Evolutionary conservation across 1,284 basidiomycete species (phyloP), one percentile per base, ranked within the genome.

Genomic region (Marasmius tenuissimus): DNA sequence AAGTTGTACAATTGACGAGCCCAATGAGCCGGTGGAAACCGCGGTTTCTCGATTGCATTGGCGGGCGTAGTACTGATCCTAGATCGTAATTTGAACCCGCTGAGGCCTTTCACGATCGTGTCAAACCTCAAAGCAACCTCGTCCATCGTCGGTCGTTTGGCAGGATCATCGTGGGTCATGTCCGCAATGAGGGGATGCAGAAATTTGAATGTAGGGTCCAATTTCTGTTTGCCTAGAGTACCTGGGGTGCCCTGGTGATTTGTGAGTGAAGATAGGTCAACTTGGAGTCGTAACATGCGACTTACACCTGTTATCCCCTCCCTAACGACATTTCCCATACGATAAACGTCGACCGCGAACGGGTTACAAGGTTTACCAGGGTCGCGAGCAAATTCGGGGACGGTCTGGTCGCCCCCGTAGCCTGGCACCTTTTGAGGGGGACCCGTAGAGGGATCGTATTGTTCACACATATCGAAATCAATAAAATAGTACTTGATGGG

Each of bases 161-260:
- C 11, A 4, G 72, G 72, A 49, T 74, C 68, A 4, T 65, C 64
- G 7, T 71, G 67, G 1, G 65, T 63, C 74, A 76, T 75, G 20
- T 71, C 70, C 4, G 42, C 12, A 9, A 72, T 63, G 8, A 75
- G 65, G 27, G 65, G 63, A 12, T 60, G 39, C 60, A 75, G 55
- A 55, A 75, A 73, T 4, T 70, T 69, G n/a, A 74, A 27, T 35
- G 50, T 38, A 42, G 16, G 48, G 16, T 58, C 60, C 8, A 37
- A 38, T 12, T 37, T 40, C 18, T 5, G 33, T 9, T 37, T 2
- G 34, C 53, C 47, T 49, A 35, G 3, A 35, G 7, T 1, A 35
- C 0, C 4, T 49, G 37, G 37, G 16, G 20, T 22, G 8, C 12
- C 18, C 35, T 35, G 33, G 33, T 4, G 20, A 1, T n/a, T 10